phyloP scores from a whole-genome alignment of 345 rosid genomes.

The Aurinia saxatilis region DNA sequence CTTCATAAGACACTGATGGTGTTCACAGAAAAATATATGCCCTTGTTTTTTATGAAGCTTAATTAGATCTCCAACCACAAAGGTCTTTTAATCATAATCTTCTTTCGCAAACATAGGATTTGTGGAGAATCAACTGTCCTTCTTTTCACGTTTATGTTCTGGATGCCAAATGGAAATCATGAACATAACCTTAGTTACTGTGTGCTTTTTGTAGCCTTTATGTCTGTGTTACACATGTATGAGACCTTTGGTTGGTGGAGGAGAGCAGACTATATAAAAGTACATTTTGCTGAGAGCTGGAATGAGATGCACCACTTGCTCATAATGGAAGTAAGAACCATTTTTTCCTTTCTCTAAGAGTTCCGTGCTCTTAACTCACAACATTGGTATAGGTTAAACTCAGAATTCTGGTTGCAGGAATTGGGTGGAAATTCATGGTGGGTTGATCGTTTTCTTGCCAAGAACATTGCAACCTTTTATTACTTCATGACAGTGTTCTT shows the following conservation, averaged over 20 bases:
- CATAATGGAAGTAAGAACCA: slow-evolving; percentile 82
- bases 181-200: no score
- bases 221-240: slow-evolving; percentile 93
- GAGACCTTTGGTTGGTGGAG: slow-evolving; percentile 99
- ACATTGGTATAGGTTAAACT: background rate
- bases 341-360: background rate
- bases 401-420: slow-evolving; percentile 52
- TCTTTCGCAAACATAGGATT: no score
- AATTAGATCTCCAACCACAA: no score
- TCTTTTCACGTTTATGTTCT: no score
- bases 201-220: slow-evolving; percentile 53
- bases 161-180: no score
- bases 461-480: slow-evolving; percentile 68
- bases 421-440: slow-evolving; percentile 95
- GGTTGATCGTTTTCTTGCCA: slow-evolving; percentile 91
- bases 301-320: slow-evolving; percentile 99
- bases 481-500: slow-evolving; percentile 84
- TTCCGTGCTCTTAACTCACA: background rate
- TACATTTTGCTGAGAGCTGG: slow-evolving; percentile 99
- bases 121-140: no score
- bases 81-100: no score
- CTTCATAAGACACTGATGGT: no score
- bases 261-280: slow-evolving; percentile 88
- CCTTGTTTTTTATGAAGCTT: no score
- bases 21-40: no score